Evolutionary conservation across 1,139 yeast species (phyloP).

Genomic region (Saccharomyces hybrid): DNA sequence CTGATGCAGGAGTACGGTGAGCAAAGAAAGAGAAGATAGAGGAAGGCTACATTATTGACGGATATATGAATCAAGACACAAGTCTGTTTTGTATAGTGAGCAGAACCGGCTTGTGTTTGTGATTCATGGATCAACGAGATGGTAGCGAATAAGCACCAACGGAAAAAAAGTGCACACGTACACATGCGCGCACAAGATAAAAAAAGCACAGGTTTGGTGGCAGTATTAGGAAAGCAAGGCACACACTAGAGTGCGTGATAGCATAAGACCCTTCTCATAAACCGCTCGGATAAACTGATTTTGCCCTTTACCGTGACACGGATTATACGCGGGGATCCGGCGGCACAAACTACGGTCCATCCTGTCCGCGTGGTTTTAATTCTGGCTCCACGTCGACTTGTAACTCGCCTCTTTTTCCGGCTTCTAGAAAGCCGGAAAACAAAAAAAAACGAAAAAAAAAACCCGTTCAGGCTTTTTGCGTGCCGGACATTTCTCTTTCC

Average conservation of each 20-base stretch:
- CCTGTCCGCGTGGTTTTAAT: background rate
- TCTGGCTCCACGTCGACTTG: background rate
- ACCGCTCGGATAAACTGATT: background rate
- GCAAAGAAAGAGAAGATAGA: background rate
- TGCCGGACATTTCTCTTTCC: background rate
- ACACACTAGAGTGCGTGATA: background rate
- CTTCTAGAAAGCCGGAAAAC: background rate
- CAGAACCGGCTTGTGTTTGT: background rate
- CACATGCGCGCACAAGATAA: background rate
- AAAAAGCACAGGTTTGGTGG: background rate
- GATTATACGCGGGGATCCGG: conserved; percentile 1
- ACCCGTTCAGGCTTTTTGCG: background rate
- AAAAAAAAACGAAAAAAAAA: background rate
- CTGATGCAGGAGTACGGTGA: background rate
- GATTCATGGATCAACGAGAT: background rate
- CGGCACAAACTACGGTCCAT: background rate
- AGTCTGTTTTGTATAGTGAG: background rate
- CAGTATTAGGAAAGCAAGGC: background rate
- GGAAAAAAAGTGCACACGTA: background rate
- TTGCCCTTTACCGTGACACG: background rate
- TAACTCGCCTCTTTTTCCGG: background rate
- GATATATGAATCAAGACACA: background rate
- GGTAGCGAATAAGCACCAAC: background rate
- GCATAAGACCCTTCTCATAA: background rate
- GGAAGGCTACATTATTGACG: background rate